Evolutionary conservation across 2,329 filamentous ascomycete species (phyloP).

Genomic region (Talaromyces amestolkiae): DNA sequence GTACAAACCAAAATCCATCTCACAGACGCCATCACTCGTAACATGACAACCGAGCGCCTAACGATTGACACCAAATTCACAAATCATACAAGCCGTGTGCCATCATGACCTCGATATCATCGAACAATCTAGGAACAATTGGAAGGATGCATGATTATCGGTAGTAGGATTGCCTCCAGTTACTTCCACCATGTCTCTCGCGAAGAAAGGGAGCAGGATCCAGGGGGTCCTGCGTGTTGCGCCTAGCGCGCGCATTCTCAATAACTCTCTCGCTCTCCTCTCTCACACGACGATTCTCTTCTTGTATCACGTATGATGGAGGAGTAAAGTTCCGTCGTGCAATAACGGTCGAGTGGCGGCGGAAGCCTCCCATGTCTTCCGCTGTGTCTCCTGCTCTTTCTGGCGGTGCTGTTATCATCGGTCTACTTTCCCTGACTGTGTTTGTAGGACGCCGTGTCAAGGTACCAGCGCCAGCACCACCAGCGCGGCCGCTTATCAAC

Average conservation of each 20-base stretch:
- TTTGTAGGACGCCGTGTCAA: background rate
- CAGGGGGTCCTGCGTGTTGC: slow-evolving; percentile 16
- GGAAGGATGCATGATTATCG: background rate
- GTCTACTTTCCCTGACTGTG: background rate
- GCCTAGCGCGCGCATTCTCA: slow-evolving; percentile 21
- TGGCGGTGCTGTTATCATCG: background rate
- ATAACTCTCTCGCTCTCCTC: slow-evolving; percentile 24
- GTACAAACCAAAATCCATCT: background rate
- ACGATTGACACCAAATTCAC: background rate
- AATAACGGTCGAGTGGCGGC: slow-evolving; percentile 7
- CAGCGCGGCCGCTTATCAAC: background rate
- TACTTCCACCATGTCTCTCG: background rate
- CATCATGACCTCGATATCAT: background rate
- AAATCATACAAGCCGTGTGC: background rate
- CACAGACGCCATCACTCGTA: background rate
- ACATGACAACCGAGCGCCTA: background rate
- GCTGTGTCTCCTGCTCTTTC: background rate
- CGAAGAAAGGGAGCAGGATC: background rate
- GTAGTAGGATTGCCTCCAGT: slow-evolving; percentile 2
- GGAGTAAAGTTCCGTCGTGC: background rate
- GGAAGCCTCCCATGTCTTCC: background rate
- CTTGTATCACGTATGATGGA: slow-evolving; percentile 28
- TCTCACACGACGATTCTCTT: slow-evolving; percentile 26
- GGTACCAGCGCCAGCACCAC: background rate
- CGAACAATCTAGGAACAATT: background rate